phyloP scores from a whole-genome alignment of 1,139 yeast species.

The Taphrina pruni region DNA sequence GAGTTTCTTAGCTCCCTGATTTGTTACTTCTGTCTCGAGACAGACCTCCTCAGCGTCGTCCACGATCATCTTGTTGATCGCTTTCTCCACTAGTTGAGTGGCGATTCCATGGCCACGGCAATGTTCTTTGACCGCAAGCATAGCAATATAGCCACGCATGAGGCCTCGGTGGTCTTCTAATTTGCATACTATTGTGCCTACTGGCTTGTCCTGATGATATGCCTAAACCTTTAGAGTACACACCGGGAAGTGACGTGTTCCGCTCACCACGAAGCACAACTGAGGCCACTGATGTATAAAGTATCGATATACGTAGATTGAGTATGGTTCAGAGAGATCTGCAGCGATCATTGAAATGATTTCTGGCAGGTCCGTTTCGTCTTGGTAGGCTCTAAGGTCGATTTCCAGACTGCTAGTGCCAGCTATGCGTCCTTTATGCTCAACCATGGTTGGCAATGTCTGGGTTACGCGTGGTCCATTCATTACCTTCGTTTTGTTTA shows the following conservation, averaged over 20 bases:
- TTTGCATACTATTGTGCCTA: constrained; percentile 87
- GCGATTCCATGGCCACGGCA: constrained; percentile 81
- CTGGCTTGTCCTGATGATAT: constrained; percentile 51
- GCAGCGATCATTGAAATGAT: constrained; percentile 56
- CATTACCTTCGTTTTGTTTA: no score
- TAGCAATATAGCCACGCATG: constrained; percentile 88
- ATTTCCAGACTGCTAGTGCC: not conserved
- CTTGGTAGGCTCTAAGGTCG: constrained; percentile 28
- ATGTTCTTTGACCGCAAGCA: constrained; percentile 80
- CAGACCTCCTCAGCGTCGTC: constrained; percentile 76
- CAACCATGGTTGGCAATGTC: not conserved
- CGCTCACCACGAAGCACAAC: constrained; percentile 56
- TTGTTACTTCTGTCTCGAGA: constrained; percentile 88
- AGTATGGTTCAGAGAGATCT: constrained; percentile 75
- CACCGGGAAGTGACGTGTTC: constrained; percentile 3
- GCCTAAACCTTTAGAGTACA: constrained; percentile 34
- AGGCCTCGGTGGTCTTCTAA: constrained; percentile 77
- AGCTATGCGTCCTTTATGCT: not conserved
- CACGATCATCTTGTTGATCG: constrained; percentile 69
- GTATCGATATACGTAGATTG: constrained; percentile 71
- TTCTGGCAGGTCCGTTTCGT: constrained; percentile 45
- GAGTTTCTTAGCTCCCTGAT: constrained; percentile 72
- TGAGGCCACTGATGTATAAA: constrained; percentile 75
- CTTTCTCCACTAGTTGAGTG: constrained; percentile 65
- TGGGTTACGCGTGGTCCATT: not conserved